Evolutionary conservation across 306 rosid species (phyloP).

Genomic region (Alnus glutinosa): DNA sequence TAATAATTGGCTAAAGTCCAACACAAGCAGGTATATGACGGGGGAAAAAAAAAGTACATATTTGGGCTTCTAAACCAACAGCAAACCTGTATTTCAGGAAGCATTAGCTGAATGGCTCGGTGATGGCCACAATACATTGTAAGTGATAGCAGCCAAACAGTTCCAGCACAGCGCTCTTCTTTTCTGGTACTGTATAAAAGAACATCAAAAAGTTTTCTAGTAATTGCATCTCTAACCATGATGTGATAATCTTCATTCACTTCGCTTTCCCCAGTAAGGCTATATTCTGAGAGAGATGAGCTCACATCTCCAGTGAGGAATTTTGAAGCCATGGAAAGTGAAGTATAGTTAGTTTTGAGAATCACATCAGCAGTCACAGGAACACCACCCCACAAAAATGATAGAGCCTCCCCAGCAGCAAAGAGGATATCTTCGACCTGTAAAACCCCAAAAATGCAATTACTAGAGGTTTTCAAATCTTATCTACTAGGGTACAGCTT

Average conservation of each 20-base stretch:
- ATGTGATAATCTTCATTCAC: constrained; percentile 55
- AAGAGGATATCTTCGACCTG: constrained; percentile 95
- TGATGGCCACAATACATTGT: constrained; percentile 87
- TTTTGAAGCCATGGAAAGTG: constrained; percentile 89
- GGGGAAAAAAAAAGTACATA: neutral
- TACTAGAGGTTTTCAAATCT: constrained; percentile 6
- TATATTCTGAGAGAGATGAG: constrained; percentile 47
- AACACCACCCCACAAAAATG: constrained; percentile 96
- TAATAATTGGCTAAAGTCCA: constrained; percentile 10
- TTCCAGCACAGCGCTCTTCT: constrained; percentile 97
- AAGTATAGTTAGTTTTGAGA: constrained; percentile 80
- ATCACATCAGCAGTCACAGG: constrained; percentile 89
- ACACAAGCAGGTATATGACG: neutral
- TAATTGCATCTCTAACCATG: constrained; percentile 65
- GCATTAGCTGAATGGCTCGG: constrained; percentile 73
- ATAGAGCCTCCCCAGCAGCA: constrained; percentile 96
- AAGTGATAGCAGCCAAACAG: constrained; percentile 92
- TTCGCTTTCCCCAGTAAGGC: constrained; percentile 36
- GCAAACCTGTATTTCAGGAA: constrained; percentile 97
- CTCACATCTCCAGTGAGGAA: constrained; percentile 83
- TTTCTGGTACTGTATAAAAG: constrained; percentile 90
- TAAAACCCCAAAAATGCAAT: constrained; percentile 30
- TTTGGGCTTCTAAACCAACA: constrained; percentile 10
- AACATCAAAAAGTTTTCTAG: constrained; percentile 79
- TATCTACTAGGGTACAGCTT: neutral